Base-by-base conservation (phyloP, 768 basidiomycete genomes). In the Boletus tylopilopsis region DNA sequence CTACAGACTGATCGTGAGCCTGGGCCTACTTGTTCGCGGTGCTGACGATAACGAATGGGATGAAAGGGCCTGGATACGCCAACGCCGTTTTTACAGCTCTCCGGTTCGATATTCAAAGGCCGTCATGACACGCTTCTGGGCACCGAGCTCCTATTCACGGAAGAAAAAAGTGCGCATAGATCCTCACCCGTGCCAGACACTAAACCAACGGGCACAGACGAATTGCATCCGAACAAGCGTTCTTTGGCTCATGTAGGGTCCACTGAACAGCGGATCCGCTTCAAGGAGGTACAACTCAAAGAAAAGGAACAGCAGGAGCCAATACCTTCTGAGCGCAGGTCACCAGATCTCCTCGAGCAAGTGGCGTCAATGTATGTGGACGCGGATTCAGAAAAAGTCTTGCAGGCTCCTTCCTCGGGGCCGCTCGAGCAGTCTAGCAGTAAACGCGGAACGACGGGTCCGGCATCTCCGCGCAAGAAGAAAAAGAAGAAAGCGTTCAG, bases 81-180 rank as follows among this genome's bases (percentile, higher is more conserved):
- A 0, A 84, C 80, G 0, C 89, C 90, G 0, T 89, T 81, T 55
- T 66, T 92, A 19, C 90, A 92, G 56, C 73, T 91, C 1, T 82
- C 84, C 5, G 87, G 88, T 2, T 84, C 85, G 1, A 74, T 89
- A 18, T 75, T 90, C 54, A 82, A 82, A 64, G 90, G 90, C 1
- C 69, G 73, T 32, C 82, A 90, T 51, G 80, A 86, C 48, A 61
- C 72, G 16, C 72, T 91, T 4, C 69, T 91, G 3, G 90, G 90
- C 2, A 85, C 86, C 0, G 89, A 92, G 59, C 67, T 92, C 22
- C 60, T 91, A 18, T 90, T 91, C 64, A 77, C 79, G 0, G 88
- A 90, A 47, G 76, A 75, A 29, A 82, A 82, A 71, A 78, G 85
- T 82, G 51, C 29, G 65, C 15, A n/a, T 27, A 5, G 6, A 19